Evolutionary conservation across 2,329 filamentous ascomycete genomes (phyloP).

Genomic region (Claviceps pazoutovae): DNA sequence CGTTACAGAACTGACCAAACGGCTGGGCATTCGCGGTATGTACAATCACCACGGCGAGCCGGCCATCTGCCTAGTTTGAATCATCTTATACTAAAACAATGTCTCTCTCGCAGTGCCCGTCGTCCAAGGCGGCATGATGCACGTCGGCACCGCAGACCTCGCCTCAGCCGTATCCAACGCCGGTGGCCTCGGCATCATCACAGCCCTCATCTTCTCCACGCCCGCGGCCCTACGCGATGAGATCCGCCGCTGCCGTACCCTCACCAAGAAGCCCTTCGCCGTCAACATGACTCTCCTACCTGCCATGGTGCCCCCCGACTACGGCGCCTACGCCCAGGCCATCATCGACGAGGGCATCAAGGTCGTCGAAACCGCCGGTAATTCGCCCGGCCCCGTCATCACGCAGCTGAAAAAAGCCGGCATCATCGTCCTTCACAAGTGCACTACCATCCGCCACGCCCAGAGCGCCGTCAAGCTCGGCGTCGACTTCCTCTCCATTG

Average conservation of each 20-base stretch:
- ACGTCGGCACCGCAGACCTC: slow-evolving; percentile 69
- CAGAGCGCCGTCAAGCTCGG: slow-evolving; percentile 84
- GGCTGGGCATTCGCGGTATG: slow-evolving; percentile 39
- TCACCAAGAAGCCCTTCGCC: slow-evolving; percentile 71
- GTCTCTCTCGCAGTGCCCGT: slow-evolving; percentile 46
- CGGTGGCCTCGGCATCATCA: slow-evolving; percentile 72
- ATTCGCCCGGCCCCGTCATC: slow-evolving; percentile 80
- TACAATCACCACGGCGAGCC: neutral
- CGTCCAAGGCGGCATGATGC: slow-evolving; percentile 80
- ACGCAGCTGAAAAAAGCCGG: slow-evolving; percentile 69
- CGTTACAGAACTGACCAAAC: slow-evolving; percentile 42
- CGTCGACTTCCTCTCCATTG: slow-evolving; percentile 92
- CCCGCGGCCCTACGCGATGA: slow-evolving; percentile 87
- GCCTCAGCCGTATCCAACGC: slow-evolving; percentile 66
- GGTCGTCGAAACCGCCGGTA: slow-evolving; percentile 87
- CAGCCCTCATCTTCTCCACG: slow-evolving; percentile 80
- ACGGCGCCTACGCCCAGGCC: slow-evolving; percentile 78
- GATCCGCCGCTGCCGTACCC: slow-evolving; percentile 70
- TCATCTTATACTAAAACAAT: neutral
- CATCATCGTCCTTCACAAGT: slow-evolving; percentile 83
- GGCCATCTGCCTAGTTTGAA: neutral
- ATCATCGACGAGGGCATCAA: slow-evolving; percentile 86
- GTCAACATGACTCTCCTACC: slow-evolving; percentile 94
- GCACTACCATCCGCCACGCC: slow-evolving; percentile 89
- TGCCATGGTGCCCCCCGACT: slow-evolving; percentile 79